A percentile compares a stretch with the other conserved stretches of the same genome.
These are phyloP conservation scores for Cladosporium phlei DNA, from an alignment of 2,329 filamentous ascomycete genomes.

Conservation along the genomic window DNA sequence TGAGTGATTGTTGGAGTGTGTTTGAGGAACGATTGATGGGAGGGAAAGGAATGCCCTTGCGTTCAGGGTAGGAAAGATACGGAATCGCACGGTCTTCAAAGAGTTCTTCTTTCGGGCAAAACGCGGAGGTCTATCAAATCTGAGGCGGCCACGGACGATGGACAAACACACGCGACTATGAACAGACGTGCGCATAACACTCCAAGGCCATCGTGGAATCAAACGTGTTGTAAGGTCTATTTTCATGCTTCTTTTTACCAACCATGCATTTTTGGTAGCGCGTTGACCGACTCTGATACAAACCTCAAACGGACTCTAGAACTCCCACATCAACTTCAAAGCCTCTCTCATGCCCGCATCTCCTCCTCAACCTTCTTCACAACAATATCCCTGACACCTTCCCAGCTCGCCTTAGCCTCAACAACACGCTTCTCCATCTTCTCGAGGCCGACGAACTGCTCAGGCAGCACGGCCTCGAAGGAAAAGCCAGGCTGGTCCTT, in stretches of 20 bases:
- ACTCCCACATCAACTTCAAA: too few species aligned
- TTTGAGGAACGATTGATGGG: too few species aligned
- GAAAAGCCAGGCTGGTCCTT: conserved; percentile 66
- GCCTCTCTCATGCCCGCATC: background rate
- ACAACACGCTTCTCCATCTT: conserved; percentile 69
- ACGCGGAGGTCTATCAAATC: background rate
- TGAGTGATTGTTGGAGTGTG: too few species aligned
- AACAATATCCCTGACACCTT: conserved; percentile 70
- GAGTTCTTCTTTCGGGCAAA: conserved; percentile 4
- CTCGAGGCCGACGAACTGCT: conserved; percentile 76
- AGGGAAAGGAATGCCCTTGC: too few species aligned
- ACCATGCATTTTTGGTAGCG: background rate
- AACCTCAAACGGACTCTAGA: too few species aligned
- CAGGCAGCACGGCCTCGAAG: conserved; percentile 72
- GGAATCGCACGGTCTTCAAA: background rate
- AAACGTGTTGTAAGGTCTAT: too few species aligned
- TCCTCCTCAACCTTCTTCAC: conserved; percentile 61
- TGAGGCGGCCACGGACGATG: background rate
- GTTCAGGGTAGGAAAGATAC: background rate
- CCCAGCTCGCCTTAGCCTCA: conserved; percentile 63
- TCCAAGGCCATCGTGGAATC: too few species aligned
- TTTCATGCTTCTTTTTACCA: background rate
- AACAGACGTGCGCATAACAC: too few species aligned
- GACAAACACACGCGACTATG: too few species aligned
- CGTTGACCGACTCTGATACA: too few species aligned